Evolutionary conservation across 768 basidiomycete species (phyloP).

Genomic region (Cystofilobasidium bisporidii): DNA sequence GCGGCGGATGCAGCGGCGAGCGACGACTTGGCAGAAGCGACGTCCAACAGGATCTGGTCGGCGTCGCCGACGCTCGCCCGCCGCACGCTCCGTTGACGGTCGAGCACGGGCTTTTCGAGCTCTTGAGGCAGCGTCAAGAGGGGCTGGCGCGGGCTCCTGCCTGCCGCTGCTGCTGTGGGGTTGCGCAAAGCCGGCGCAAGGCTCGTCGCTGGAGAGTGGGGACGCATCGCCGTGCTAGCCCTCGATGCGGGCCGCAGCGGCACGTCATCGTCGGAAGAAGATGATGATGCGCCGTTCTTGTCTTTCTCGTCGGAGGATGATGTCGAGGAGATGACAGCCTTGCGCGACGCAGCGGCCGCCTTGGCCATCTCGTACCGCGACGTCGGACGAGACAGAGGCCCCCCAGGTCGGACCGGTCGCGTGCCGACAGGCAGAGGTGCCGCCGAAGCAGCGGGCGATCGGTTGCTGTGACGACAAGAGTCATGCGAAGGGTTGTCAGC

Average conservation of each 20-base stretch:
- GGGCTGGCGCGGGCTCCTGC: constrained; percentile 1
- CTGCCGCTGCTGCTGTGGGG: background rate
- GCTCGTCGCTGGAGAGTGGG: background rate
- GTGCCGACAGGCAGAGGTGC: background rate
- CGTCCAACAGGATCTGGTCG: constrained; percentile 1
- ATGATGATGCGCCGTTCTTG: background rate
- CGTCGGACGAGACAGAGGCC: background rate
- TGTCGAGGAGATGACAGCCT: background rate
- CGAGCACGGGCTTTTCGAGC: constrained; percentile 6
- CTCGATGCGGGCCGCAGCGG: background rate
- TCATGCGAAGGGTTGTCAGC: background rate
- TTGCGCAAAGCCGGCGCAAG: background rate
- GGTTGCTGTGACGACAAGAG: too few relatives aligned
- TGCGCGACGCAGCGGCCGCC: background rate
- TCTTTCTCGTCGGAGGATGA: background rate
- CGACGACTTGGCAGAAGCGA: background rate
- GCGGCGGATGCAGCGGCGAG: background rate
- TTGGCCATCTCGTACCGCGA: background rate
- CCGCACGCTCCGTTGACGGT: background rate
- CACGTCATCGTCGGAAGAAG: background rate
- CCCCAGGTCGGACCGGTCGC: background rate
- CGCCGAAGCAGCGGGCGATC: background rate
- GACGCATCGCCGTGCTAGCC: background rate
- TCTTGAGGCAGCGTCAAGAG: constrained; percentile 2
- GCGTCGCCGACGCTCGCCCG: constrained; percentile 6